Percentiles rank a stretch among this genome's conserved stretches.
Evolutionary conservation across 768 basidiomycete species (phyloP).

Genomic region (Leccinum subgranulosum): DNA sequence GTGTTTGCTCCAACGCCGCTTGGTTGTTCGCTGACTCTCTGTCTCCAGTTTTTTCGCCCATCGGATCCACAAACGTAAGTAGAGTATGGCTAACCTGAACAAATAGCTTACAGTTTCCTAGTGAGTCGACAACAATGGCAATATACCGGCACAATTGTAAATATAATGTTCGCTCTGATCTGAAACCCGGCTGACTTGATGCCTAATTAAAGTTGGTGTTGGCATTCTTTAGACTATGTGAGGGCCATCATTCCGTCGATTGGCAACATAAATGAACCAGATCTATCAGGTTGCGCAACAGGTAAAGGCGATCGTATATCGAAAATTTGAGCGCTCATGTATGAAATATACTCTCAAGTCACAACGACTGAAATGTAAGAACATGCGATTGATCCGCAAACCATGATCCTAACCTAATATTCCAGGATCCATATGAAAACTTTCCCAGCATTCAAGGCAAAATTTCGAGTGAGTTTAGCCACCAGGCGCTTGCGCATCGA

Average conservation of each 20-base stretch:
- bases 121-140: constrained; percentile 29
- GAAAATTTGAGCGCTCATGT: constrained; percentile 6
- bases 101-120: constrained; percentile 1
- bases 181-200: background rate
- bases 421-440: constrained; percentile 26
- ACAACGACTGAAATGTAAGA: constrained; percentile 32
- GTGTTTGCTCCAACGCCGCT: background rate
- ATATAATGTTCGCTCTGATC: constrained; percentile 13
- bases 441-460: constrained; percentile 22
- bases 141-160: constrained; percentile 34
- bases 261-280: background rate
- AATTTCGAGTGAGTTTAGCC: constrained; percentile 17
- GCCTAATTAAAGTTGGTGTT: constrained; percentile 22
- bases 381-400: background rate
- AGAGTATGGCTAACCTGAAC: background rate
- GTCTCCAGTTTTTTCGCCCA: constrained; percentile 35
- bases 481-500: background rate
- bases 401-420: background rate
- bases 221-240: constrained; percentile 31
- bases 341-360: constrained; percentile 16
- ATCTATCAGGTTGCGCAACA: constrained; percentile 34
- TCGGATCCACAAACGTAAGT: constrained; percentile 41
- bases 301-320: constrained; percentile 11
- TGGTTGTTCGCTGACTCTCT: background rate
- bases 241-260: constrained; percentile 3